Evolutionary conservation across 2,329 filamentous ascomycete genomes (phyloP).

Genomic region (Penicillium sp.): DNA sequence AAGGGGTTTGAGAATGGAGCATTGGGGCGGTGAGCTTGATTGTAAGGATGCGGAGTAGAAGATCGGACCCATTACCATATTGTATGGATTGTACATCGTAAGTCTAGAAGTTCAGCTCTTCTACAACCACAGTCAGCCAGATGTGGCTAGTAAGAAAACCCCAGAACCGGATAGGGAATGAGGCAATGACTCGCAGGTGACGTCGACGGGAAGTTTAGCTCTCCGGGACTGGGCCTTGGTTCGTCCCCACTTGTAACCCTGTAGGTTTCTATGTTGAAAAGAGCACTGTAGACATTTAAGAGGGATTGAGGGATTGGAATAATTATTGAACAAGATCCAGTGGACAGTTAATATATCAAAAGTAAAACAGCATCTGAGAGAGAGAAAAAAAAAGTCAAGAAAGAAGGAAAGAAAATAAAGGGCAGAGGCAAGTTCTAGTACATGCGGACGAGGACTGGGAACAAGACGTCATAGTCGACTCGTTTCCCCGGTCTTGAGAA

Average conservation of each 20-base stretch:
- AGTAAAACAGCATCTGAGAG: no score
- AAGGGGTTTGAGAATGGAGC: not conserved
- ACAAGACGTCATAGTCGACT: slow-evolving; percentile 24
- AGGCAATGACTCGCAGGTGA: slow-evolving; percentile 28
- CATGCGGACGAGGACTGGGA: not conserved
- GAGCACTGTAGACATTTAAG: not conserved
- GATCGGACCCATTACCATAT: not conserved
- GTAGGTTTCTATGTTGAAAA: not conserved
- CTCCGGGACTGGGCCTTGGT: slow-evolving; percentile 1
- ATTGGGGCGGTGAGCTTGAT: not conserved
- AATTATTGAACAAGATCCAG: not conserved
- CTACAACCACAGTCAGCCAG: not conserved
- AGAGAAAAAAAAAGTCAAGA: not conserved
- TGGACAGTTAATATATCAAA: not conserved
- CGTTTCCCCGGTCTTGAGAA: not conserved
- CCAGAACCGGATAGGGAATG: slow-evolving; percentile 3
- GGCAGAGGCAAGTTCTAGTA: not conserved
- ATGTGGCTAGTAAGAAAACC: not conserved
- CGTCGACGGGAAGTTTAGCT: slow-evolving; percentile 21
- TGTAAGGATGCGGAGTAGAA: not conserved
- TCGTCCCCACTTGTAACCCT: slow-evolving; percentile 1
- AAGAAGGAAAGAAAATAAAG: not conserved
- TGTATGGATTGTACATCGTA: not conserved
- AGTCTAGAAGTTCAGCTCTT: not conserved
- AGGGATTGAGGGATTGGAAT: not conserved